Conservation (phyloP, 2,329 filamentous ascomycete species). For the Epichloe brachyelytri region DNA sequence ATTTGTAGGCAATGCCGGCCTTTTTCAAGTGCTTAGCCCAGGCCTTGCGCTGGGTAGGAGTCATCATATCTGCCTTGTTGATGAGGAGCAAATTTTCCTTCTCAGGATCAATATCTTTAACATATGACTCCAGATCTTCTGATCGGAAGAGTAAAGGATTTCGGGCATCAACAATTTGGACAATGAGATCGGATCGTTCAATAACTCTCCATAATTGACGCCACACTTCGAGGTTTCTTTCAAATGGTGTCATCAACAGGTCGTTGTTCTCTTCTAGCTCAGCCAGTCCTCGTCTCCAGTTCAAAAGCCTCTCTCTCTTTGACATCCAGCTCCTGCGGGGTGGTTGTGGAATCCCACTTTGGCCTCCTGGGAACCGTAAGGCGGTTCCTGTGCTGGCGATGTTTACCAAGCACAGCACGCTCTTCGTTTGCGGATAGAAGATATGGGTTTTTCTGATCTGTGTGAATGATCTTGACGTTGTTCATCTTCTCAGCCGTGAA, state of each 20-base stretch:
- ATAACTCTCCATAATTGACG: conserved; percentile 96
- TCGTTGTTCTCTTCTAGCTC: conserved; percentile 92
- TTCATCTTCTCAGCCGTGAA: conserved; percentile 99
- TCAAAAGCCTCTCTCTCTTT: conserved; percentile 72
- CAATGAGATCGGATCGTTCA: conserved; percentile 85
- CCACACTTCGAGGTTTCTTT: conserved; percentile 96
- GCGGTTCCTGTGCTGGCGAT: conserved; percentile 63
- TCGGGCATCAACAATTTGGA: conserved; percentile 95
- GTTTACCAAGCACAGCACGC: conserved; percentile 62
- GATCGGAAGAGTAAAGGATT: conserved; percentile 91
- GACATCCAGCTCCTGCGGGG: conserved; percentile 65
- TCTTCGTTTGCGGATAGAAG: conserved; percentile 79
- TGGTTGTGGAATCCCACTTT: conserved; percentile 77
- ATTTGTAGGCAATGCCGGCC: conserved; percentile 76
- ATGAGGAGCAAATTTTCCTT: conserved; percentile 89
- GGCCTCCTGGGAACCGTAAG: conserved; percentile 85
- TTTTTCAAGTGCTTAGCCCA: conserved; percentile 83
- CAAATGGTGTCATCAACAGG: conserved; percentile 92
- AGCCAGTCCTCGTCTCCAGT: conserved; percentile 82
- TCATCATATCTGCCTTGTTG: conserved; percentile 99
- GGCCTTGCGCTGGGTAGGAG: conserved; percentile 59
- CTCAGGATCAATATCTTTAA: conserved; percentile 77
- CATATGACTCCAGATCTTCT: conserved; percentile 85
- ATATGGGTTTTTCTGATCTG: conserved; percentile 91
- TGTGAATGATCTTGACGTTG: conserved; percentile 97